A percentile compares a stretch with the other conserved stretches of the same genome.
Conservation (phyloP, 2,329 filamentous ascomycete genomes). For the Cytospora leucostoma region DNA sequence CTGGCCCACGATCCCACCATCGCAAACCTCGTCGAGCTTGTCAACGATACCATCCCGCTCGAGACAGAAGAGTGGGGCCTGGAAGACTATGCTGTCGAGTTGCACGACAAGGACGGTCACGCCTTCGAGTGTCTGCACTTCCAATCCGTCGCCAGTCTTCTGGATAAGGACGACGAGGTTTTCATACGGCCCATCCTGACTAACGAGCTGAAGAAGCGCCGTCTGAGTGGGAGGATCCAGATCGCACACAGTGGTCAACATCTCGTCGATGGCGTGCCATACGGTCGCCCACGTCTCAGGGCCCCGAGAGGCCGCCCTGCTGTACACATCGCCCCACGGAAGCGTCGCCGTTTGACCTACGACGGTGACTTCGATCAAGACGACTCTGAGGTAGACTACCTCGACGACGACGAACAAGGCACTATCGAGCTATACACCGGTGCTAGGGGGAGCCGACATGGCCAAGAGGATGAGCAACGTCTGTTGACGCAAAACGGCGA, state of each 20-base stretch:
- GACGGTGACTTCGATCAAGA: slow-evolving; percentile 43
- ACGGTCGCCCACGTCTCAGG: slow-evolving; percentile 72
- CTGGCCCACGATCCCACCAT: slow-evolving; percentile 66
- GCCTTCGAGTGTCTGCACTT: slow-evolving; percentile 90
- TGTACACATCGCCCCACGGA: slow-evolving; percentile 72
- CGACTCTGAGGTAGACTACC: slow-evolving; percentile 41
- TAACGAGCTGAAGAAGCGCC: slow-evolving; percentile 72
- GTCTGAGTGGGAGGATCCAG: slow-evolving; percentile 76
- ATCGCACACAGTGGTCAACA: slow-evolving; percentile 78
- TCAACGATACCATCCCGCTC: slow-evolving; percentile 80
- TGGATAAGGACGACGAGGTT: slow-evolving; percentile 83
- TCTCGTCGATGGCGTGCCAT: slow-evolving; percentile 82
- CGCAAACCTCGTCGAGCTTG: slow-evolving; percentile 71
- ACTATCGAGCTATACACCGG: slow-evolving; percentile 31
- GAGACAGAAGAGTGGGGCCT: slow-evolving; percentile 79
- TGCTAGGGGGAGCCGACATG: slow-evolving; percentile 28
- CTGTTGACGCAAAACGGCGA: slow-evolving; percentile 25
- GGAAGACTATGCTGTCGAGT: slow-evolving; percentile 86
- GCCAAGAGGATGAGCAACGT: slow-evolving; percentile 30
- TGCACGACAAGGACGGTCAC: slow-evolving; percentile 54
- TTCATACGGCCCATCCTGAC: slow-evolving; percentile 76
- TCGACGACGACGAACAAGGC: slow-evolving; percentile 39
- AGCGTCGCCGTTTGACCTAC: slow-evolving; percentile 59
- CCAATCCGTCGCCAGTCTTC: slow-evolving; percentile 65
- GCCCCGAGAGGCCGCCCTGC: slow-evolving; percentile 61